Conservation (phyloP, 1,284 basidiomycete species). For the Sanguinoderma infundibulare region DNA sequence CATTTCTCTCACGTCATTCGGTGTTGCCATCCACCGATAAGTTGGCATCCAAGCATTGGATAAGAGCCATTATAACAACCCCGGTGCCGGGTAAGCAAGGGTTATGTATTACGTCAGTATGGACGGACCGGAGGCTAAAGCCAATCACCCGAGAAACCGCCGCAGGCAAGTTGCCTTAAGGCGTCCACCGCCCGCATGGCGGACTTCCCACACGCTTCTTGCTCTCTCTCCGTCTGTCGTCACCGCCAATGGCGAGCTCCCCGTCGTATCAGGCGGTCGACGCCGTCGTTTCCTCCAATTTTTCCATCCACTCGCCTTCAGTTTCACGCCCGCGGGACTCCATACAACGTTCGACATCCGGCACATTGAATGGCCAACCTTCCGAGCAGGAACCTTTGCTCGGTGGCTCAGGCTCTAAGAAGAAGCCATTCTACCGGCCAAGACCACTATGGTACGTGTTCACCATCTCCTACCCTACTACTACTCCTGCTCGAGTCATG, state of each 20-base stretch:
- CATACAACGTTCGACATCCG: neutral
- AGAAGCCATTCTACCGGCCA: slow-evolving; percentile 71
- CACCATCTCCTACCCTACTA: neutral
- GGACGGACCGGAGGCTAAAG: slow-evolving; percentile 8
- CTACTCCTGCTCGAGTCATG: neutral
- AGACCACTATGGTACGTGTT: slow-evolving; percentile 61
- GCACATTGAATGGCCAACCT: slow-evolving; percentile 7
- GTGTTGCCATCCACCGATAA: too few species aligned
- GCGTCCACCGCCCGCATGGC: slow-evolving; percentile 5
- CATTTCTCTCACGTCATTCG: too few species aligned
- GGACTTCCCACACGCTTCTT: slow-evolving; percentile 3
- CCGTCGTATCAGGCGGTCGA: slow-evolving; percentile 31
- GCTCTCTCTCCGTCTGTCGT: slow-evolving; percentile 9
- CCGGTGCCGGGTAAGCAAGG: too few species aligned
- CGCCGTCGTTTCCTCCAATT: slow-evolving; percentile 32
- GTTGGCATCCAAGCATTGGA: neutral
- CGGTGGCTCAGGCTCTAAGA: slow-evolving; percentile 27
- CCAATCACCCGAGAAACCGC: slow-evolving; percentile 15
- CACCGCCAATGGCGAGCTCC: slow-evolving; percentile 26
- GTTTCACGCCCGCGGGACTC: slow-evolving; percentile 29
- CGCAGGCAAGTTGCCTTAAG: slow-evolving; percentile 2
- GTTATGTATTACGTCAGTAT: too few species aligned
- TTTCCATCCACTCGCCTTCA: slow-evolving; percentile 30
- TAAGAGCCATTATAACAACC: neutral
- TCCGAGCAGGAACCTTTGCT: slow-evolving; percentile 40